These are phyloP conservation scores for Daphne laureola DNA, from an alignment of 441 rosid species.

Conservation along the genomic window DNA sequence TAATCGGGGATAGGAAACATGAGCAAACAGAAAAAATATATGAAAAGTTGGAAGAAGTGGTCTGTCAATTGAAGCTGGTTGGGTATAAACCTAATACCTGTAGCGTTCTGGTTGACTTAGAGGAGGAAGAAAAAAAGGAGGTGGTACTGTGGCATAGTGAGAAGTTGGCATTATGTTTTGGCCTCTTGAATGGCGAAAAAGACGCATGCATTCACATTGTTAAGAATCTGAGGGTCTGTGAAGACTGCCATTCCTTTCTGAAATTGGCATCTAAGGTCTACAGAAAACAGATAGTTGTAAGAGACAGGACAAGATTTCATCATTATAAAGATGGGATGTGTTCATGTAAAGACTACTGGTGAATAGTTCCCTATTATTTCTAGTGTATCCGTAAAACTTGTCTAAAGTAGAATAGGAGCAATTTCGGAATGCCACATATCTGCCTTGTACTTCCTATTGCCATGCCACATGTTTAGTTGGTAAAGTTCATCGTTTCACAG, in stretches of 20 bases:
- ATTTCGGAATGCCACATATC: no score
- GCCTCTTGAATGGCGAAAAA: constrained; percentile 22
- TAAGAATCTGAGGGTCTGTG: constrained; percentile 39
- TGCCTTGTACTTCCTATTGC: no score
- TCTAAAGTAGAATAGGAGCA: no score
- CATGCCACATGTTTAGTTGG: no score
- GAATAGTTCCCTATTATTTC: constrained; percentile 3
- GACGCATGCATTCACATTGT: constrained; percentile 33
- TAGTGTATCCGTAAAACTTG: background rate
- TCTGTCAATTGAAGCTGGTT: constrained; percentile 21
- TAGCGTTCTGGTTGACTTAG: constrained; percentile 30
- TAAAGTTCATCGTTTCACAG: no score
- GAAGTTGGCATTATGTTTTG: constrained; percentile 45
- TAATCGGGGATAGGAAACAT: constrained; percentile 39
- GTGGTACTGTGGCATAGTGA: constrained; percentile 44
- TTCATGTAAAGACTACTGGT: constrained; percentile 57
- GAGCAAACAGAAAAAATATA: constrained; percentile 28
- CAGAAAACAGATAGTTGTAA: constrained; percentile 30
- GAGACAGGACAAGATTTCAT: constrained; percentile 51
- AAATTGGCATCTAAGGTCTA: constrained; percentile 40
- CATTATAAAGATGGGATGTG: constrained; percentile 34
- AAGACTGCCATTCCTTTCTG: constrained; percentile 40
- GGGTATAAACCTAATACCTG: constrained; percentile 23
- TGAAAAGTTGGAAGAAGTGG: constrained; percentile 34
- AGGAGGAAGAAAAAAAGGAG: constrained; percentile 36